Percentiles rank a stretch among this genome's conserved stretches.
phyloP scores from a whole-genome alignment of 805 yeast species.

The Candida glaebosa region DNA sequence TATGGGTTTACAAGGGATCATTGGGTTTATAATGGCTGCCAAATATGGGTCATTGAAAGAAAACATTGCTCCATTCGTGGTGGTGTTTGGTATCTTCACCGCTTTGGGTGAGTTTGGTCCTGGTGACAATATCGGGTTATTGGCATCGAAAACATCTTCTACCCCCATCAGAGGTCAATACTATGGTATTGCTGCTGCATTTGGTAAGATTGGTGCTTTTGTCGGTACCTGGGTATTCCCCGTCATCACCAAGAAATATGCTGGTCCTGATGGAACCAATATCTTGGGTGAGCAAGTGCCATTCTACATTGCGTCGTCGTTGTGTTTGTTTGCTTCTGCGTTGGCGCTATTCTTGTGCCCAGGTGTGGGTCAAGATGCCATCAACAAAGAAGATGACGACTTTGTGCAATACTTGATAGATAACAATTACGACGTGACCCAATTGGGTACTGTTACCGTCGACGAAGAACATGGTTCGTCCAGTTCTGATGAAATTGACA shows the following conservation, averaged over 20 bases:
- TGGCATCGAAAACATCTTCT: constrained; percentile 83
- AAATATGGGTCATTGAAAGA: constrained; percentile 50
- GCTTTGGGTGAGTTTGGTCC: constrained; percentile 92
- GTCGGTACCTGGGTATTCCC: constrained; percentile 90
- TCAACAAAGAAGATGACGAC: constrained; percentile 69
- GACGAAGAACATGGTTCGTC: constrained; percentile 5
- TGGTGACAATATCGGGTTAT: constrained; percentile 86
- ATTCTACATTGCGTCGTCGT: constrained; percentile 75
- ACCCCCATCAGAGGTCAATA: constrained; percentile 88
- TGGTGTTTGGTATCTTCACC: constrained; percentile 82
- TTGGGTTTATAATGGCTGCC: constrained; percentile 85
- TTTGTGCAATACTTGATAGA: constrained; percentile 64
- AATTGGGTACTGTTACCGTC: constrained; percentile 44
- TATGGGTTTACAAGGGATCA: constrained; percentile 64
- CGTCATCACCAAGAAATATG: constrained; percentile 58
- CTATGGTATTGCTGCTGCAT: constrained; percentile 88
- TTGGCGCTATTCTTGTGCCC: constrained; percentile 74
- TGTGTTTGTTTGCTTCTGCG: constrained; percentile 69
- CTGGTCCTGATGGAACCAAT: constrained; percentile 40
- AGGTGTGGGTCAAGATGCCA: constrained; percentile 77
- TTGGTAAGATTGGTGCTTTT: constrained; percentile 91
- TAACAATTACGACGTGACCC: constrained; percentile 67
- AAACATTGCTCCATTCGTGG: constrained; percentile 75
- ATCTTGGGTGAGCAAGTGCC: constrained; percentile 67
- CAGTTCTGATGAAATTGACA: constrained; percentile 5